Base-by-base conservation (phyloP, 2,329 filamentous ascomycete species). In the Tolypocladium album region DNA sequence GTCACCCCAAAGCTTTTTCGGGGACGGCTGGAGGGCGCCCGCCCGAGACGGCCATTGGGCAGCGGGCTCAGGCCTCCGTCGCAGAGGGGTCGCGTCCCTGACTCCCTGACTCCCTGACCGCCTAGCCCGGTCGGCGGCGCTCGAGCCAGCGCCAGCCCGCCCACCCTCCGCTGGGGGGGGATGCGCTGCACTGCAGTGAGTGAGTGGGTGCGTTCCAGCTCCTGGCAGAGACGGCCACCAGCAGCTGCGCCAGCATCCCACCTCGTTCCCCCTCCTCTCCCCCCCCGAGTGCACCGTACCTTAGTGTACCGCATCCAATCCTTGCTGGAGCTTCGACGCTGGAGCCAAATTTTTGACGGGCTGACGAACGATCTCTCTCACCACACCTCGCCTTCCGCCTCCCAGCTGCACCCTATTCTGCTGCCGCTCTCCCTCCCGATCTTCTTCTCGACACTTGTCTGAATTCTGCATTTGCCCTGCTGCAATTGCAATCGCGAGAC, bases 321-420 rank as follows among this genome's bases (percentile, higher is more conserved):
- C 57, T 47, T 55, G 59, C 55, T 63, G 64, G 61, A 64, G 64
- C 62, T 66, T 62, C 61, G 60, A 61, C 61, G 31, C 59, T 39
- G 56, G 58, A 53, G 60, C 64, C 64, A 61, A 63, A 63, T 60
- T 66, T 65, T 64, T 60, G 64, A 66, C 60, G 59, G 62, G 63
- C 64, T 63, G 60, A 60, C 43, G 38, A 57, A 34, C 36, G 47
- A 52, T 58, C 53, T 62, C 58, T 39, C 60, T 57, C 56, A 45
- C 56, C 59, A 58, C 43, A 58, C 42, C 58, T 57, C 60, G 55
- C 60, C 56, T 45, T 63, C 60, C 57, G 57, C 58, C 58, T 59
- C 60, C 53, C 42, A 59, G 42, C 60, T 61, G 43, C 55, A 52
- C 42, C 56, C 38, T 47, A 57, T 58, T 34, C 60, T 42, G 50